Conservation (phyloP, 2,329 filamentous ascomycete genomes). For the Aspergillus hiratsukae region DNA sequence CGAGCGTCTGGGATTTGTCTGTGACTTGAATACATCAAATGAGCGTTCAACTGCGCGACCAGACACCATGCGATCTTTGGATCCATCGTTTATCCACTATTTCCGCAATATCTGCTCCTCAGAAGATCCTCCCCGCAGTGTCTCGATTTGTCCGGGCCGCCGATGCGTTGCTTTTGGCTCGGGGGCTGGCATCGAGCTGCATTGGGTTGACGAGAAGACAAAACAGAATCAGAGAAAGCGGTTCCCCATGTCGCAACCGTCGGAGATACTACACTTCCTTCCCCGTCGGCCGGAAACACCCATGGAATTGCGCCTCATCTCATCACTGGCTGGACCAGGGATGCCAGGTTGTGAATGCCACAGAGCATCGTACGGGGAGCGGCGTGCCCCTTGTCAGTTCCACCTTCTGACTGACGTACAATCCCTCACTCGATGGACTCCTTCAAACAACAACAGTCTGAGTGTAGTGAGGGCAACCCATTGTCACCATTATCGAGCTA, state of each 20-base stretch:
- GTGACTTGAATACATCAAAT: conserved; percentile 43
- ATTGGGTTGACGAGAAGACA: conserved; percentile 52
- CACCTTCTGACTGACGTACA: conserved; percentile 26
- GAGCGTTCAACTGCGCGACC: neutral
- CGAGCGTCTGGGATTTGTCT: conserved; percentile 58
- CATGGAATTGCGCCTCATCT: conserved; percentile 59
- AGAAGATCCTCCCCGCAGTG: conserved; percentile 60
- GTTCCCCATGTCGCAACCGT: conserved; percentile 40
- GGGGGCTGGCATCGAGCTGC: conserved; percentile 58
- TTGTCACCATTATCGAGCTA: conserved; percentile 59
- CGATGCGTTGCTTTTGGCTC: conserved; percentile 64
- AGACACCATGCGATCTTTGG: conserved; percentile 25
- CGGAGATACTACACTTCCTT: conserved; percentile 53
- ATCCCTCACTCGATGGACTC: conserved; percentile 22
- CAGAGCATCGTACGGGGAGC: conserved; percentile 15
- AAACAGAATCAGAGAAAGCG: conserved; percentile 35
- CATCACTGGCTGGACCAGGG: conserved; percentile 49
- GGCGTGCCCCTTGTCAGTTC: conserved; percentile 22
- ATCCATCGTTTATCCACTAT: conserved; percentile 34
- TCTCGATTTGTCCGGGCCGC: conserved; percentile 62
- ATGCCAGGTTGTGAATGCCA: conserved; percentile 28
- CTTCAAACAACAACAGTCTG: conserved; percentile 17
- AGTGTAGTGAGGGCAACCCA: conserved; percentile 40
- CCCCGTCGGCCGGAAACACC: conserved; percentile 49
- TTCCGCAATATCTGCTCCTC: conserved; percentile 55